These are phyloP conservation scores for Colletotrichum acutatum DNA, from an alignment of 2,329 filamentous ascomycete species.

Conservation along the genomic window DNA sequence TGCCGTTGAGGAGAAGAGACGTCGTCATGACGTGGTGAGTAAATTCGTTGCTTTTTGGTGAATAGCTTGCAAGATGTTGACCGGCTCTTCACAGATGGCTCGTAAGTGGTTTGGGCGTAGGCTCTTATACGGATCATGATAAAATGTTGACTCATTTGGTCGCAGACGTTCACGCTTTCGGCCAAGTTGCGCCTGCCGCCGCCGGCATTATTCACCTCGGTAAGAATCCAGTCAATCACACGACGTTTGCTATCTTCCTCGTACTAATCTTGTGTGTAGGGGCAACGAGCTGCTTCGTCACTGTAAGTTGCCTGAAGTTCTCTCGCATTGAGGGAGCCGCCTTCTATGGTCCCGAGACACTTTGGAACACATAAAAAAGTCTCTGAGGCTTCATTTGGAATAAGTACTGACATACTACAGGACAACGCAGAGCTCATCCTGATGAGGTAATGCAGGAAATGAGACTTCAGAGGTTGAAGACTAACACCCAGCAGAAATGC, in stretches of 20 bases:
- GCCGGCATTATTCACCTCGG: conserved; percentile 83
- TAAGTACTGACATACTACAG: not conserved
- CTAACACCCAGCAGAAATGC: conserved; percentile 50
- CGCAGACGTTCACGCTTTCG: conserved; percentile 74
- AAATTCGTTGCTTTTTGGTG: not conserved
- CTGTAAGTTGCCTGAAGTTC: conserved; percentile 49
- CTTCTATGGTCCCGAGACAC: not conserved
- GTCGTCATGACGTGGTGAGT: conserved; percentile 61
- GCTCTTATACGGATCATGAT: not conserved
- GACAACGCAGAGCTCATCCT: conserved; percentile 83
- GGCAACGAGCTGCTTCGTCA: conserved; percentile 65
- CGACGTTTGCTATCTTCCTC: too few species aligned
- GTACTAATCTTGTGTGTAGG: conserved; percentile 6
- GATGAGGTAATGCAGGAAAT: conserved; percentile 54
- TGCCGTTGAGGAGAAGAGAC: conserved; percentile 78
- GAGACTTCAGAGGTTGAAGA: conserved; percentile 49
- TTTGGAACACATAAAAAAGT: not conserved
- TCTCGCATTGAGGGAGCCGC: not conserved
- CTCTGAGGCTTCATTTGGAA: not conserved
- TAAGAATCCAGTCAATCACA: not conserved
- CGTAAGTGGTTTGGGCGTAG: conserved; percentile 37
- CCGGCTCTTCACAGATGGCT: conserved; percentile 58
- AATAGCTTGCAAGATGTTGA: conserved; percentile 40
- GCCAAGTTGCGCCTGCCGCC: conserved; percentile 77
- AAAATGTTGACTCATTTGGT: not conserved